Evolutionary conservation across 306 rosid species (phyloP).

Genomic region (Fagus crenata): DNA sequence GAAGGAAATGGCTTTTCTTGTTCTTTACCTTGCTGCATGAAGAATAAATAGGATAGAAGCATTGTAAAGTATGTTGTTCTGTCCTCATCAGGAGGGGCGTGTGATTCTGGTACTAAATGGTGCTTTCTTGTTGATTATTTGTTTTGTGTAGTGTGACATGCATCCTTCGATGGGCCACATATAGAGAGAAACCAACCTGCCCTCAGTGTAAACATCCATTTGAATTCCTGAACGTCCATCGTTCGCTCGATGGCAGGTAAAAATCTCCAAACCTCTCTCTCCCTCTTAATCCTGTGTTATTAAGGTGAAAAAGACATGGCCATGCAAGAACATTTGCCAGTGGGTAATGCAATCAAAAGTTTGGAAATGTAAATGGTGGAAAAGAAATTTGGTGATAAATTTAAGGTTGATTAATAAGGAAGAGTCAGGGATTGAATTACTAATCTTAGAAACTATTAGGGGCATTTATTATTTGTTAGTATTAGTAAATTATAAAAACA

Average conservation of each 20-base stretch:
- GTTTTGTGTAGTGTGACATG: conserved; percentile 67
- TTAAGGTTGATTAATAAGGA: background rate
- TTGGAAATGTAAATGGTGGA: background rate
- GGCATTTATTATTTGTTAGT: background rate
- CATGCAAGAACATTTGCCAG: background rate
- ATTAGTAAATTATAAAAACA: too few species aligned
- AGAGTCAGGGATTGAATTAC: background rate
- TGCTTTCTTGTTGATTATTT: conserved; percentile 6
- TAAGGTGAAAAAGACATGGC: background rate
- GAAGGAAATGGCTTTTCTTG: background rate
- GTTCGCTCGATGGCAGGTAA: conserved; percentile 95
- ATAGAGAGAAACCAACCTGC: conserved; percentile 62
- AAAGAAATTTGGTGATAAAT: background rate
- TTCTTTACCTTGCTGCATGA: background rate
- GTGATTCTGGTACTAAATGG: background rate
- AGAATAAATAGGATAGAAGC: background rate
- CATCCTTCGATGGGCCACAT: conserved; percentile 92
- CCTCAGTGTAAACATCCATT: conserved; percentile 95
- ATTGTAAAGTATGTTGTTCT: background rate
- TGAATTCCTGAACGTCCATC: conserved; percentile 79
- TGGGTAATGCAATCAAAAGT: background rate
- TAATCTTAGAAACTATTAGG: background rate
- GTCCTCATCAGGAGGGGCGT: background rate
- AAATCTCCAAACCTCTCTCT: background rate
- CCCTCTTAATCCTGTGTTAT: background rate